These are phyloP conservation scores for Hypocrella siamensis DNA, from an alignment of 2,329 filamentous ascomycete genomes.

Conservation along the genomic window DNA sequence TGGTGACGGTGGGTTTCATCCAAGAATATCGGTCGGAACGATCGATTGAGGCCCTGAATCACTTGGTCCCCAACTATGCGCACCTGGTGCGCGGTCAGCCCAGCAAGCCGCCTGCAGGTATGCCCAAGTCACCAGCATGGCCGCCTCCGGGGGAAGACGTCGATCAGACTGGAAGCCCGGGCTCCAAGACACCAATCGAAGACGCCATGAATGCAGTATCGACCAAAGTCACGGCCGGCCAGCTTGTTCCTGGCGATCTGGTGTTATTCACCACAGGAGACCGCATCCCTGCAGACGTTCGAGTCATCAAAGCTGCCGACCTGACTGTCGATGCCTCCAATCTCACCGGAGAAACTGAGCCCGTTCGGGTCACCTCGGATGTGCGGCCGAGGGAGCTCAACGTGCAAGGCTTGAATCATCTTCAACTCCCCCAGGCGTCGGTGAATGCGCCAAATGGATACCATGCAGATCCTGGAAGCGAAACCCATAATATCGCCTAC, in stretches of 20 bases:
- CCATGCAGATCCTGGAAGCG: slow-evolving; percentile 43
- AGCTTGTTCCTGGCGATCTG: slow-evolving; percentile 82
- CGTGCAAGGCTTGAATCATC: slow-evolving; percentile 13
- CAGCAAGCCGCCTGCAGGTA: slow-evolving; percentile 15
- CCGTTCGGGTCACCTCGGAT: slow-evolving; percentile 62
- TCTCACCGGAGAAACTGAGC: slow-evolving; percentile 90
- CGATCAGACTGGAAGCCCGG: slow-evolving; percentile 25
- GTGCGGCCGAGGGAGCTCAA: slow-evolving; percentile 23
- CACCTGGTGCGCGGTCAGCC: slow-evolving; percentile 64
- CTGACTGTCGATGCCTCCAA: slow-evolving; percentile 94
- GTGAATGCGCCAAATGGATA: slow-evolving; percentile 32
- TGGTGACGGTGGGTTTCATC: slow-evolving; percentile 88
- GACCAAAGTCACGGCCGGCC: slow-evolving; percentile 69
- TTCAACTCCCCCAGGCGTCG: slow-evolving; percentile 22
- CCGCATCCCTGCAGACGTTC: slow-evolving; percentile 88
- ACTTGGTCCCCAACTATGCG: slow-evolving; percentile 86
- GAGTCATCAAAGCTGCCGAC: slow-evolving; percentile 80
- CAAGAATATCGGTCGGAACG: slow-evolving; percentile 98
- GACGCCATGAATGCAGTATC: slow-evolving; percentile 57
- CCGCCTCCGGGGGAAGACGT: slow-evolving; percentile 27
- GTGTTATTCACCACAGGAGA: slow-evolving; percentile 93
- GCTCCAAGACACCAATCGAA: slow-evolving; percentile 43
- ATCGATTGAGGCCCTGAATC: slow-evolving; percentile 85
- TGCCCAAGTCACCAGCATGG: slow-evolving; percentile 27
- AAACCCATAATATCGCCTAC: slow-evolving; percentile 83